Percentiles rank a stretch among this genome's conserved stretches.
These are phyloP conservation scores for Botrytis byssoidea DNA, from an alignment of 2,329 filamentous ascomycete species.

Conservation along the genomic window DNA sequence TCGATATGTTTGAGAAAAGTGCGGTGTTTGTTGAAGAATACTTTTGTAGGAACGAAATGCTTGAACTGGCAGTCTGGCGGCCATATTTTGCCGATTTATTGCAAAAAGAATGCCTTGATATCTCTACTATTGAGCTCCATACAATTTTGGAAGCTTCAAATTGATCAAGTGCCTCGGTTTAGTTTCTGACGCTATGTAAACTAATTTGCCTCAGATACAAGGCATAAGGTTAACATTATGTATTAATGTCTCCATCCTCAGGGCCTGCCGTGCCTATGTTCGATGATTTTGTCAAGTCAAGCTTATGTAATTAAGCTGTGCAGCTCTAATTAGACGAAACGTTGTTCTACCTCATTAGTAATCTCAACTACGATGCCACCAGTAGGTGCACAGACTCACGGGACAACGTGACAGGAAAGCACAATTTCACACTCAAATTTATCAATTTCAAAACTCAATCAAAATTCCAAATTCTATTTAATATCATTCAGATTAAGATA, in stretches of 20 bases:
- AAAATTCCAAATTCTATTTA: too few relatives aligned
- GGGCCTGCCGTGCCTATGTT: background rate
- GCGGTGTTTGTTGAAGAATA: background rate
- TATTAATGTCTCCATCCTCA: background rate
- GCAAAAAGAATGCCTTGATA: background rate
- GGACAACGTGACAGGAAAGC: too few relatives aligned
- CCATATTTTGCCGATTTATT: background rate
- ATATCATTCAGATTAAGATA: too few relatives aligned
- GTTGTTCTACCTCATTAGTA: background rate
- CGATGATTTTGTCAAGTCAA: background rate
- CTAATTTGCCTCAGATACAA: background rate
- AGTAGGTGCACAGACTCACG: too few relatives aligned
- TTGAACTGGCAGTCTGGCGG: background rate
- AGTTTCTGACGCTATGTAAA: background rate
- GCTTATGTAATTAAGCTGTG: rapidly evolving
- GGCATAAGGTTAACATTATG: background rate
- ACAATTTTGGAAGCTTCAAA: constrained; percentile 2
- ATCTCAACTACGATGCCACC: background rate
- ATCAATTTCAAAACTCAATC: too few relatives aligned
- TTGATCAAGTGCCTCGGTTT: background rate
- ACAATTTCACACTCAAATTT: too few relatives aligned
- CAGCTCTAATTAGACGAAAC: too few relatives aligned
- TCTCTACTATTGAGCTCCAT: background rate
- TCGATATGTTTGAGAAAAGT: background rate
- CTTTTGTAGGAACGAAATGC: background rate